These are phyloP conservation scores for Colletotrichum sp. DNA, from an alignment of 2,329 filamentous ascomycete species.

Conservation along the genomic window DNA sequence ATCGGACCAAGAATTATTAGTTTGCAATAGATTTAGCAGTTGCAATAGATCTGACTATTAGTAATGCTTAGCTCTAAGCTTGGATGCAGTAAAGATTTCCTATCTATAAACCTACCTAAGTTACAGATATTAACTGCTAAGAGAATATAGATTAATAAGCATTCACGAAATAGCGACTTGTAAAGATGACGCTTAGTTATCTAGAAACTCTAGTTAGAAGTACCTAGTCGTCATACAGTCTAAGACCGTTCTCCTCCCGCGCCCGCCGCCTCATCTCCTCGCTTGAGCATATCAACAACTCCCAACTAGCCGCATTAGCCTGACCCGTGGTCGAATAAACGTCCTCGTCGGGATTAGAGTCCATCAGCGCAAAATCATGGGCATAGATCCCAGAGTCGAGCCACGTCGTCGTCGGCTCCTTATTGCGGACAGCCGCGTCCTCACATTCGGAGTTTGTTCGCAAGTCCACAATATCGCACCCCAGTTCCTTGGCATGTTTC, in stretches of 20 bases:
- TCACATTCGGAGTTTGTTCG: too few species aligned
- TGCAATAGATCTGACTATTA: fast-evolving
- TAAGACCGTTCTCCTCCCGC: not conserved
- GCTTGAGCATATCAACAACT: not conserved
- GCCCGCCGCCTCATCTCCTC: not conserved
- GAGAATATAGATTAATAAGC: not conserved
- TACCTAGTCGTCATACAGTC: not conserved
- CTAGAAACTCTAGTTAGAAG: not conserved
- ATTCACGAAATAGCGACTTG: not conserved
- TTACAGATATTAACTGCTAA: not conserved
- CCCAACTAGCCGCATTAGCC: not conserved
- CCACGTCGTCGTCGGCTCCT: not conserved
- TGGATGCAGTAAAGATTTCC: fast-evolving
- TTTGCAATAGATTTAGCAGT: too few species aligned
- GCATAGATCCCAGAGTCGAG: not conserved
- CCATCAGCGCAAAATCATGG: not conserved
- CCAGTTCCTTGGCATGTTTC: too few species aligned
- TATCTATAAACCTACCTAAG: not conserved
- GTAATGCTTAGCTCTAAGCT: not conserved
- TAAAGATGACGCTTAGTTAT: not conserved
- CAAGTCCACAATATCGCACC: too few species aligned
- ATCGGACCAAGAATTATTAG: too few species aligned
- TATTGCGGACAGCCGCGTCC: not conserved
- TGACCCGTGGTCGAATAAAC: not conserved
- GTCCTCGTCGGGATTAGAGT: not conserved